Evolutionary conservation across 495 filamentous ascomycete species (phyloP).

Genomic region (Chaetomidium leptoderma): DNA sequence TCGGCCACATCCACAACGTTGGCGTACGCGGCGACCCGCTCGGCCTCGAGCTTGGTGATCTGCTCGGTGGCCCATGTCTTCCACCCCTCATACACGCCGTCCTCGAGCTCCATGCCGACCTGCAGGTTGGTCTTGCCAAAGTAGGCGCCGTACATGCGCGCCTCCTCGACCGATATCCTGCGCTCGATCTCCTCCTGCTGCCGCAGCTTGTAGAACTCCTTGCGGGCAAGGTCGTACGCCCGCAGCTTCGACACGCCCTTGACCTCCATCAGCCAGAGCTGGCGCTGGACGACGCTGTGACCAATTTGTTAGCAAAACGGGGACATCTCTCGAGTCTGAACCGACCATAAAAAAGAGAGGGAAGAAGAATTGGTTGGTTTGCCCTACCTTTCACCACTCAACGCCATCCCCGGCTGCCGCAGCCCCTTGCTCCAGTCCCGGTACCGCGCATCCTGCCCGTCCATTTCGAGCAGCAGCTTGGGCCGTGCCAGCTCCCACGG

Average conservation of each 20-base stretch:
- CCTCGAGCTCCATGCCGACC: conserved; percentile 78
- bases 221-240: conserved; percentile 85
- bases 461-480: conserved; percentile 74
- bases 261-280: conserved; percentile 76
- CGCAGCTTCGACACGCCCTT: conserved; percentile 52
- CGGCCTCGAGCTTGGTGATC: conserved; percentile 40
- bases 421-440: conserved; percentile 75
- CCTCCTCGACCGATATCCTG: conserved; percentile 84
- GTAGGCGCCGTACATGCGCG: conserved; percentile 73
- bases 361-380: background rate
- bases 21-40: conserved; percentile 46
- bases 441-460: conserved; percentile 70
- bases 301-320: background rate
- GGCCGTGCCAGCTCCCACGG: conserved; percentile 96
- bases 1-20: conserved; percentile 21
- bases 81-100: conserved; percentile 72
- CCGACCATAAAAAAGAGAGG: background rate
- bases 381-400: conserved; percentile 81
- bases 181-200: conserved; percentile 78
- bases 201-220: conserved; percentile 84
- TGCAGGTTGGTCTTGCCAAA: conserved; percentile 73
- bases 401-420: conserved; percentile 67
- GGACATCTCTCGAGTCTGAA: background rate
- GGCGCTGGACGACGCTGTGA: conserved; percentile 83
- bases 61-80: conserved; percentile 66